These are phyloP conservation scores for Talaromyces funiculosus DNA, from an alignment of 2,329 filamentous ascomycete species.

Conservation along the genomic window DNA sequence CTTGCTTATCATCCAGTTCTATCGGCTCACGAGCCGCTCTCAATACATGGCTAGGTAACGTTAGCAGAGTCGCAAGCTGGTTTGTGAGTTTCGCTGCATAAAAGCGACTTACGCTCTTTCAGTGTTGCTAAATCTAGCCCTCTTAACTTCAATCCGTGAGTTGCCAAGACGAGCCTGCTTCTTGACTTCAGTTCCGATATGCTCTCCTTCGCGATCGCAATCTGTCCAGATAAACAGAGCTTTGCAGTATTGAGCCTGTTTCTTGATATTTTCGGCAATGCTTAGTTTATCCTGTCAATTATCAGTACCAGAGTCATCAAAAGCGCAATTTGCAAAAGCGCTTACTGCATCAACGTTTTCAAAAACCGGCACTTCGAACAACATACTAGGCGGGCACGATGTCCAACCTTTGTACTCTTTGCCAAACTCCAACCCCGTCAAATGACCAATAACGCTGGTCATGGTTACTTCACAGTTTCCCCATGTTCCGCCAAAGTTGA, in stretches of 20 bases:
- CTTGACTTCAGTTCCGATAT: slow-evolving; percentile 89
- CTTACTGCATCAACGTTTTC: slow-evolving; percentile 62
- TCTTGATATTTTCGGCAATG: slow-evolving; percentile 79
- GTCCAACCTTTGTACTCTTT: slow-evolving; percentile 71
- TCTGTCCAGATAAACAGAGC: slow-evolving; percentile 96
- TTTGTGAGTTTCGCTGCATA: neutral
- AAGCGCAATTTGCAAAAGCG: neutral
- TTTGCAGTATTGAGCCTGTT: slow-evolving; percentile 65
- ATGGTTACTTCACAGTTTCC: slow-evolving; percentile 81
- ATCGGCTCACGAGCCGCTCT: slow-evolving; percentile 72
- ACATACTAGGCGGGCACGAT: slow-evolving; percentile 66
- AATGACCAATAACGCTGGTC: slow-evolving; percentile 87
- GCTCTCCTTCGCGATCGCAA: slow-evolving; percentile 94
- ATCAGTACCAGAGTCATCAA: neutral
- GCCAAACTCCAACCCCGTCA: slow-evolving; percentile 74
- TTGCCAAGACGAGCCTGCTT: slow-evolving; percentile 73
- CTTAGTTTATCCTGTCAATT: slow-evolving; percentile 62
- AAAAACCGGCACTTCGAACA: slow-evolving; percentile 76
- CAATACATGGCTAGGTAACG: slow-evolving; percentile 66
- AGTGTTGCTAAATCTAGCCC: slow-evolving; percentile 92
- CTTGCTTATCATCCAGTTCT: slow-evolving; percentile 75
- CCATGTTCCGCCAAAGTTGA: slow-evolving; percentile 76
- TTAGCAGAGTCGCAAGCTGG: neutral
- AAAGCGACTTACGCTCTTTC: slow-evolving; percentile 66
- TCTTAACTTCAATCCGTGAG: slow-evolving; percentile 66